Evolutionary conservation across 1,284 basidiomycete genomes (phyloP).

Genomic region (Dichomitus squalens): DNA sequence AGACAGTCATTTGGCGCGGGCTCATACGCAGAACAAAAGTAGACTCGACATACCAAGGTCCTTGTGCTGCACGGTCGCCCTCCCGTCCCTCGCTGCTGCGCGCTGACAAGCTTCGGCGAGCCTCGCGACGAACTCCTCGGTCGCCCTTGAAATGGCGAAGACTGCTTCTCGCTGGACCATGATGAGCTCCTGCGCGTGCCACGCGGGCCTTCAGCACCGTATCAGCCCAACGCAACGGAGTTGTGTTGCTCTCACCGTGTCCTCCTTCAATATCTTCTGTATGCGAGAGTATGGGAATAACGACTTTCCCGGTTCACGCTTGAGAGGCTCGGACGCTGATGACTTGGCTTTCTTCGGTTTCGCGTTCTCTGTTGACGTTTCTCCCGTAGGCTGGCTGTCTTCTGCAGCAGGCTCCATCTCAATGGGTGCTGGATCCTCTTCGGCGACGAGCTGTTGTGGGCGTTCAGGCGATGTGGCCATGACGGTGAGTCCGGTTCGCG

Average conservation of each 20-base stretch:
- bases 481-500: no score
- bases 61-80: slow-evolving; percentile 67
- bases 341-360: slow-evolving; percentile 16
- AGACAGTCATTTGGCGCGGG: not conserved
- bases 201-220: not conserved
- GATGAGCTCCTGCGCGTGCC: slow-evolving; percentile 60
- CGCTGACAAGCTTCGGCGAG: slow-evolving; percentile 61
- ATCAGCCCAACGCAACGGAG: not conserved
- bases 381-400: not conserved
- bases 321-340: slow-evolving; percentile 6
- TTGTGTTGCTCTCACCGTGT: slow-evolving; percentile 51
- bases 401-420: not conserved
- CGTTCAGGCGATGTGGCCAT: not conserved
- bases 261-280: slow-evolving; percentile 79
- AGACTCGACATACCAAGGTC: slow-evolving; percentile 60
- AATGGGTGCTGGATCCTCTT: not conserved
- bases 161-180: slow-evolving; percentile 73
- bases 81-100: slow-evolving; percentile 62
- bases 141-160: slow-evolving; percentile 72
- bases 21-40: not conserved
- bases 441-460: not conserved
- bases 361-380: not conserved
- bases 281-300: slow-evolving; percentile 72
- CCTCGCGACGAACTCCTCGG: slow-evolving; percentile 77
- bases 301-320: slow-evolving; percentile 54